Conservation (phyloP, 768 basidiomycete species). For the Leccinum longicurvipes region DNA sequence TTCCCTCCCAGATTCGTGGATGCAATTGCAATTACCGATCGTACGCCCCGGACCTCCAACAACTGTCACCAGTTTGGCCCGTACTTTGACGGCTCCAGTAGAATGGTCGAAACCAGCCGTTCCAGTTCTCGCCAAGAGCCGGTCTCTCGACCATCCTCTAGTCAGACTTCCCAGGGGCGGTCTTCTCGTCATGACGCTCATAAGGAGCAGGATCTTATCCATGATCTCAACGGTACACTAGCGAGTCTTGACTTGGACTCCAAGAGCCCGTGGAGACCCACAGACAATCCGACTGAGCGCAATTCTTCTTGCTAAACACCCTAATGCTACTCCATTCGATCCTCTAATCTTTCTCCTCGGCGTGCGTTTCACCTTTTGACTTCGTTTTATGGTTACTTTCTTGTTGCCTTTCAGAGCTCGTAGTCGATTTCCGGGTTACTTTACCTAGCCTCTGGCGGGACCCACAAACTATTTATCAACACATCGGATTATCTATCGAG, state of each 20-base stretch:
- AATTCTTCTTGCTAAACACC: conserved; percentile 18
- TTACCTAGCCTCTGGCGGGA: conserved; percentile 16
- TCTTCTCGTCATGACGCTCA: conserved; percentile 21
- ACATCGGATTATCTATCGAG: conserved; percentile 32
- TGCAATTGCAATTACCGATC: conserved; percentile 33
- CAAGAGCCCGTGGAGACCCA: conserved; percentile 33
- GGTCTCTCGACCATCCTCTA: conserved; percentile 54
- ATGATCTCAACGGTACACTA: conserved; percentile 72
- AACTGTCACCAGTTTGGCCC: conserved; percentile 43
- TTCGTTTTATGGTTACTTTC: conserved; percentile 24
- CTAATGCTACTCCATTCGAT: conserved; percentile 3
- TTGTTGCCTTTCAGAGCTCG: conserved; percentile 13
- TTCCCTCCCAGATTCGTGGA: conserved; percentile 54
- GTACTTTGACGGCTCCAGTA: conserved; percentile 43
- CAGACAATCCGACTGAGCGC: conserved; percentile 19
- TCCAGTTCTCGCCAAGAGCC: conserved; percentile 44
- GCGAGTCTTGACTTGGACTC: conserved; percentile 69
- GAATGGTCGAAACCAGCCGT: conserved; percentile 39
- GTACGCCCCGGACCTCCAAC: conserved; percentile 42
- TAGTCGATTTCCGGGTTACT: conserved; percentile 16
- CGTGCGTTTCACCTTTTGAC: conserved; percentile 10
- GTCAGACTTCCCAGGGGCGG: conserved; percentile 34
- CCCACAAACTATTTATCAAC: conserved; percentile 27
- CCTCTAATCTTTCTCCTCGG: conserved; percentile 10
- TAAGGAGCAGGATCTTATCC: conserved; percentile 51